A percentile compares a stretch with the other conserved stretches of the same genome.
Conservation (phyloP, 1,284 basidiomycete genomes). For the Athelia psychrophila region DNA sequence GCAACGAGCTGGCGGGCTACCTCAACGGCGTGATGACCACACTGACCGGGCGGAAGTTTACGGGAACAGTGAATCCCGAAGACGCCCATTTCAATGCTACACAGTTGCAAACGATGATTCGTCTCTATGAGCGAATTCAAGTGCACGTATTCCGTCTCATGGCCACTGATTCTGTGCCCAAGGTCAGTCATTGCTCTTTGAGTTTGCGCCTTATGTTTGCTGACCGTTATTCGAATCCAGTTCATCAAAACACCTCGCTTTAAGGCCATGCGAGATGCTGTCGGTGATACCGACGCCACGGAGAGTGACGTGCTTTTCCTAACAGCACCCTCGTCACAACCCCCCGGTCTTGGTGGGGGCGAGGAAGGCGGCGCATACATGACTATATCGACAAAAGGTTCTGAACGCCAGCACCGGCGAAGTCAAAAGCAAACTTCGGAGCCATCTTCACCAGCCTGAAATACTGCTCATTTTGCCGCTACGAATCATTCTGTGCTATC, state of each 20-base stretch:
- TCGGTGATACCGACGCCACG: conserved; percentile 65
- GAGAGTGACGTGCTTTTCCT: conserved; percentile 61
- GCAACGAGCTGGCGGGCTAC: conserved; percentile 92
- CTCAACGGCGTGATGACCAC: conserved; percentile 83
- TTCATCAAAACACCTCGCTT: conserved; percentile 84
- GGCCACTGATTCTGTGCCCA: conserved; percentile 97
- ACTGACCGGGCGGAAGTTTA: conserved; percentile 73
- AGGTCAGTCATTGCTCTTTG: conserved; percentile 47
- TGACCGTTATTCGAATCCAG: conserved; percentile 34
- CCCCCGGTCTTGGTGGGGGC: conserved; percentile 64
- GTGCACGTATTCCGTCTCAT: conserved; percentile 95
- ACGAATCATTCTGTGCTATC: too few relatives aligned
- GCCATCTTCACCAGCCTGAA: conserved; percentile 13
- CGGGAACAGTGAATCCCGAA: conserved; percentile 76
- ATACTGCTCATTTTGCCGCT: conserved; percentile 6
- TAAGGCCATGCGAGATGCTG: conserved; percentile 70
- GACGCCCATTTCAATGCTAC: conserved; percentile 86
- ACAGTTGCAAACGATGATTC: conserved; percentile 92
- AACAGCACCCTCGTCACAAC: conserved; percentile 52
- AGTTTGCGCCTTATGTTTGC: background rate
- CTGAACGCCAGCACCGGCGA: conserved; percentile 57
- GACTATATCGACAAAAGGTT: conserved; percentile 76
- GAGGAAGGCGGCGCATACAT: conserved; percentile 80
- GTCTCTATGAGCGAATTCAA: conserved; percentile 95
- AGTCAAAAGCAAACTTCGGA: conserved; percentile 23